Evolutionary conservation across 768 basidiomycete genomes (phyloP).

Genomic region (Lactarius akahatsu): DNA sequence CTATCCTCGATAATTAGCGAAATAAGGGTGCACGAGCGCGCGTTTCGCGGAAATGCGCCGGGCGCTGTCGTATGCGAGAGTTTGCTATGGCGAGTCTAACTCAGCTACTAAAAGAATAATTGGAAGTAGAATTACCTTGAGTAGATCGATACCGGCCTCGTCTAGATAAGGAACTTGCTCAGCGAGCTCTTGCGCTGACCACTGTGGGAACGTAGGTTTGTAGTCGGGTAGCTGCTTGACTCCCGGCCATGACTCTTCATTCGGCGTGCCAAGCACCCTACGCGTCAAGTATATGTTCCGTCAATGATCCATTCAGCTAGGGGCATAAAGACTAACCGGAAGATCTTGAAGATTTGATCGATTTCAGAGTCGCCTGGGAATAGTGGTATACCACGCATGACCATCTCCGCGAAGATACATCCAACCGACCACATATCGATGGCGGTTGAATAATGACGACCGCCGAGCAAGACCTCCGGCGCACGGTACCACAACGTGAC

Average conservation of each 20-base stretch:
- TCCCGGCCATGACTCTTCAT: slow-evolving; percentile 89
- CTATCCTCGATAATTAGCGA: slow-evolving; percentile 45
- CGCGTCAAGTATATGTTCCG: background rate
- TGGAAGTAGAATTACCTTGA: slow-evolving; percentile 51
- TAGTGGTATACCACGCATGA: slow-evolving; percentile 82
- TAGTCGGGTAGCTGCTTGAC: slow-evolving; percentile 88
- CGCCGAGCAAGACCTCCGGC: slow-evolving; percentile 94
- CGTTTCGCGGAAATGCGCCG: slow-evolving; percentile 88
- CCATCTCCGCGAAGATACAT: slow-evolving; percentile 99
- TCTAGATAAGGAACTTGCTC: slow-evolving; percentile 70
- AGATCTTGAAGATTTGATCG: slow-evolving; percentile 99
- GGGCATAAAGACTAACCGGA: slow-evolving; percentile 61
- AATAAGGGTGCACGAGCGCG: slow-evolving; percentile 50
- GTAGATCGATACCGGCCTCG: slow-evolving; percentile 72
- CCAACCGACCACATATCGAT: slow-evolving; percentile 99
- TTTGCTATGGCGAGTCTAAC: slow-evolving; percentile 30
- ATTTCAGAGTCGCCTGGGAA: slow-evolving; percentile 99
- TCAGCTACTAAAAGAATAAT: background rate
- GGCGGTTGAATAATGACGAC: slow-evolving; percentile 94
- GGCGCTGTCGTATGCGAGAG: slow-evolving; percentile 81
- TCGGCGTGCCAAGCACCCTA: slow-evolving; percentile 89
- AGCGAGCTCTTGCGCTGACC: slow-evolving; percentile 74
- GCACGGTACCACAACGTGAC: slow-evolving; percentile 99
- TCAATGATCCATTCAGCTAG: slow-evolving; percentile 2
- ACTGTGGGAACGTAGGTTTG: slow-evolving; percentile 95